These are phyloP conservation scores for Exophiala sideris DNA, from an alignment of 2,329 filamentous ascomycete species.

Conservation along the genomic window DNA sequence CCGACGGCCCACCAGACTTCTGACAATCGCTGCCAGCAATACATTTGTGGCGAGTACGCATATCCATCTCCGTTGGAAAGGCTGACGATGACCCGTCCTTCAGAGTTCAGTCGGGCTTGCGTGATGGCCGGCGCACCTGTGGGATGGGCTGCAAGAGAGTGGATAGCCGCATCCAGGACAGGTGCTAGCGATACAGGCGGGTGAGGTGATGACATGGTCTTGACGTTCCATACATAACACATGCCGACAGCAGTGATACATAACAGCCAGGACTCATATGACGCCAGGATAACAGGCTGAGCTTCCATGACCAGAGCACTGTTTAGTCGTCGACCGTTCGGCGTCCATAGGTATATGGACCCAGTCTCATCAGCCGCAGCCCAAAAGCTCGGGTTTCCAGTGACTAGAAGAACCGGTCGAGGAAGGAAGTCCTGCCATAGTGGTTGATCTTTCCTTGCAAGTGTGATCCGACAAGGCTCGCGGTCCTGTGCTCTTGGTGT, in stretches of 20 bases:
- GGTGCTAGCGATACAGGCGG: constrained; percentile 86
- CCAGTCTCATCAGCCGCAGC: constrained; percentile 91
- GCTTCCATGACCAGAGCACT: constrained; percentile 85
- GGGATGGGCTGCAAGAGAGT: constrained; percentile 73
- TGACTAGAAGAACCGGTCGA: constrained; percentile 79
- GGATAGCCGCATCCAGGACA: constrained; percentile 79
- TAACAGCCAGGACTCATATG: constrained; percentile 81
- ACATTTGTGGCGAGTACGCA: constrained; percentile 80
- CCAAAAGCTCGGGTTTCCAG: constrained; percentile 89
- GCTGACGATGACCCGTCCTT: constrained; percentile 81
- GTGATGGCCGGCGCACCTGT: constrained; percentile 80
- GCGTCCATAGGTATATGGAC: constrained; percentile 84
- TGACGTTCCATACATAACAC: constrained; percentile 91
- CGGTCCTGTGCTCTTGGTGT: constrained; percentile 61
- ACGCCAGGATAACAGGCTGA: constrained; percentile 91
- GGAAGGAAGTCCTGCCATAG: constrained; percentile 95
- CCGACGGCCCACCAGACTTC: constrained; percentile 98
- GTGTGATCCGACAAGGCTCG: constrained; percentile 79
- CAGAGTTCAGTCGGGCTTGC: constrained; percentile 84
- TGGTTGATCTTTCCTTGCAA: constrained; percentile 73
- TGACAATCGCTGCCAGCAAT: constrained; percentile 89
- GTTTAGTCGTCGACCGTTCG: constrained; percentile 78
- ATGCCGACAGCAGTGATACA: constrained; percentile 85
- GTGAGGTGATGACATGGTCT: constrained; percentile 76
- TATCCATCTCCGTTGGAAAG: constrained; percentile 94